Percentiles rank a stretch among this genome's conserved stretches.
These are phyloP conservation scores for Neodidymelliopsis sp. DNA, from an alignment of 2,329 filamentous ascomycete genomes.

Conservation along the genomic window DNA sequence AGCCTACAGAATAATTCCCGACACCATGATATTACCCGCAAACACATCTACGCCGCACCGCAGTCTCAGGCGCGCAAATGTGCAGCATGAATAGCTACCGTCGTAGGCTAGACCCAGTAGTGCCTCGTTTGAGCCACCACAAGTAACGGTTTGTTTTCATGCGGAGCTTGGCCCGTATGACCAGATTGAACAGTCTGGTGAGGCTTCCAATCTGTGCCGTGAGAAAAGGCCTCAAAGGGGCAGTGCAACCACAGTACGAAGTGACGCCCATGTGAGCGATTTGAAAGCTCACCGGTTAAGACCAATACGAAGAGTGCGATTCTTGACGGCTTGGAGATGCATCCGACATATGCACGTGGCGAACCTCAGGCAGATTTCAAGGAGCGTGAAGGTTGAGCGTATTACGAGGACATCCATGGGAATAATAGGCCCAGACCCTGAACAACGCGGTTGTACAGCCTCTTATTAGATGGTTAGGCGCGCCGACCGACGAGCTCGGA, in stretches of 20 bases:
- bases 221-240: conserved; percentile 10
- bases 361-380: conserved; percentile 4
- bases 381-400: background rate
- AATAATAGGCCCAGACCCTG: conserved; percentile 7
- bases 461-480: conserved; percentile 11
- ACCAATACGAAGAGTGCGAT: conserved; percentile 13
- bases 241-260: conserved; percentile 8
- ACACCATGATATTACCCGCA: no score
- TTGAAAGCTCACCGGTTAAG: conserved; percentile 11
- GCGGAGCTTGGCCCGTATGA: no score
- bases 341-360: conserved; percentile 1
- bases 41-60: no score
- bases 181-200: conserved; percentile 5
- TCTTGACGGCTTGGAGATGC: background rate
- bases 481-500: background rate
- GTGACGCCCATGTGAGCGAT: background rate
- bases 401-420: background rate
- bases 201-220: background rate
- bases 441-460: conserved; percentile 8
- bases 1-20: no score
- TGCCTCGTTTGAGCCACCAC: no score
- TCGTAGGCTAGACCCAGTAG: no score
- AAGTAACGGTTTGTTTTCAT: no score
- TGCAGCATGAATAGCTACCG: no score
- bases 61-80: no score